phyloP scores from a whole-genome alignment of 2,329 filamentous ascomycete genomes.

The Alternaria consortialis region DNA sequence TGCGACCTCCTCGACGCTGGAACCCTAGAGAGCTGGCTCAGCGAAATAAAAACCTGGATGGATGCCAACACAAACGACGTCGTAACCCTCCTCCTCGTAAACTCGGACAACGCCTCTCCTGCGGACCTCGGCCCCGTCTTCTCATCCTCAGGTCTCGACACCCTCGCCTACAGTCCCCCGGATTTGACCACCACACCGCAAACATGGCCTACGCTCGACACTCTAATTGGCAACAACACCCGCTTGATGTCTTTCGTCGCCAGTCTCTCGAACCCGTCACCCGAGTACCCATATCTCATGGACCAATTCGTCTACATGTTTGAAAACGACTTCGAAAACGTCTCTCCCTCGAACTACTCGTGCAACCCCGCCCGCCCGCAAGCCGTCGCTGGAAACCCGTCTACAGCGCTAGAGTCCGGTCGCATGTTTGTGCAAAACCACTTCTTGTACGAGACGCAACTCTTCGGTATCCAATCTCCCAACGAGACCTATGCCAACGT shows the following conservation, averaged over 20 bases:
- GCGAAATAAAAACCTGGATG: conserved; percentile 73
- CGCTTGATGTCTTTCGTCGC: conserved; percentile 76
- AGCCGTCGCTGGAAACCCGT: conserved; percentile 53
- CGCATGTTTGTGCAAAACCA: conserved; percentile 81
- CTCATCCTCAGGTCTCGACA: conserved; percentile 63
- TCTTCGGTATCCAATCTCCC: conserved; percentile 51
- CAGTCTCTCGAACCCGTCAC: conserved; percentile 49
- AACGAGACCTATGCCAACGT: conserved; percentile 63
- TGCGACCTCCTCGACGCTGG: conserved; percentile 76
- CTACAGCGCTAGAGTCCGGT: conserved; percentile 63
- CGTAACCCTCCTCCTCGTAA: conserved; percentile 77
- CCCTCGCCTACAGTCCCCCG: conserved; percentile 62
- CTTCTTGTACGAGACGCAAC: conserved; percentile 71
- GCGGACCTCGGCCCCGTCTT: conserved; percentile 62
- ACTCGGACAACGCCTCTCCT: conserved; percentile 68
- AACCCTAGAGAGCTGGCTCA: conserved; percentile 69
- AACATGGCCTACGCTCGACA: conserved; percentile 76
- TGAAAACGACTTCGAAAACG: conserved; percentile 75
- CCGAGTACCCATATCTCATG: conserved; percentile 65
- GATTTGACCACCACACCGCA: conserved; percentile 58
- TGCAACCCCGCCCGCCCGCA: conserved; percentile 75
- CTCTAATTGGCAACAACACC: conserved; percentile 70
- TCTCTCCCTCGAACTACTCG: conserved; percentile 70
- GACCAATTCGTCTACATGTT: conserved; percentile 73
- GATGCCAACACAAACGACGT: conserved; percentile 75